Conservation (phyloP, 2,329 filamentous ascomycete genomes). For the Capronia americana region DNA sequence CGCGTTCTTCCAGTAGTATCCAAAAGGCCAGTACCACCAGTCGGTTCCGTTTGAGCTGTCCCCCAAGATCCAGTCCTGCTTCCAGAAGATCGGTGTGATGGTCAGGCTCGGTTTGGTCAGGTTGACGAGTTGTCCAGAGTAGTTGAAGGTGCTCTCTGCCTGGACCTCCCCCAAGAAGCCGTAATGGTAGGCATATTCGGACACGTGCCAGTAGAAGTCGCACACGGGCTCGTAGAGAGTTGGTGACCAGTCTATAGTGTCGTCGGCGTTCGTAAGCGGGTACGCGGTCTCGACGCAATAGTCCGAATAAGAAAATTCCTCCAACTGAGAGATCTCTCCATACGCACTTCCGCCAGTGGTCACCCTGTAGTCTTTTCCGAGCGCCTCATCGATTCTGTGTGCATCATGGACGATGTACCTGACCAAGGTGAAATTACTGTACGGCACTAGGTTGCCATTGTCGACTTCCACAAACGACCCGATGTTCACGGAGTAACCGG, state of each 20-base stretch:
- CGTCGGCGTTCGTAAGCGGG: neutral
- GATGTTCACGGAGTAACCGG: slow-evolving; percentile 47
- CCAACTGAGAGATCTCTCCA: slow-evolving; percentile 4
- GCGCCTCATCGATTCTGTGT: slow-evolving; percentile 17
- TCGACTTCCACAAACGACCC: slow-evolving; percentile 36
- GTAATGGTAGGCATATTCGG: slow-evolving; percentile 23
- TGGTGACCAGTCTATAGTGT: slow-evolving; percentile 5
- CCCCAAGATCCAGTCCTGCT: slow-evolving; percentile 10
- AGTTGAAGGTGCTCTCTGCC: slow-evolving; percentile 25
- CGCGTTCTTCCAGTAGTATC: slow-evolving; percentile 10
- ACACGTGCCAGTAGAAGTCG: slow-evolving; percentile 21
- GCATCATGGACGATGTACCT: slow-evolving; percentile 36
- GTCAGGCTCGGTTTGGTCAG: slow-evolving; percentile 19
- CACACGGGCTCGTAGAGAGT: neutral
- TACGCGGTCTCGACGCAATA: neutral
- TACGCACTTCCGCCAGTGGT: neutral
- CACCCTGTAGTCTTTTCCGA: slow-evolving; percentile 21
- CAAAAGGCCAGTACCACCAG: slow-evolving; percentile 19
- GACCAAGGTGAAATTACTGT: slow-evolving; percentile 38
- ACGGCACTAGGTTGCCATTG: slow-evolving; percentile 41
- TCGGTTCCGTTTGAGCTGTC: neutral
- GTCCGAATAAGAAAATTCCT: neutral
- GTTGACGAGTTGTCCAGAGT: slow-evolving; percentile 20
- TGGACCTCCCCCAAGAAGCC: slow-evolving; percentile 21
- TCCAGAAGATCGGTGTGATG: slow-evolving; percentile 28